phyloP scores from a whole-genome alignment of 2,329 filamentous ascomycete genomes.

The Neoascochyta sp. region DNA sequence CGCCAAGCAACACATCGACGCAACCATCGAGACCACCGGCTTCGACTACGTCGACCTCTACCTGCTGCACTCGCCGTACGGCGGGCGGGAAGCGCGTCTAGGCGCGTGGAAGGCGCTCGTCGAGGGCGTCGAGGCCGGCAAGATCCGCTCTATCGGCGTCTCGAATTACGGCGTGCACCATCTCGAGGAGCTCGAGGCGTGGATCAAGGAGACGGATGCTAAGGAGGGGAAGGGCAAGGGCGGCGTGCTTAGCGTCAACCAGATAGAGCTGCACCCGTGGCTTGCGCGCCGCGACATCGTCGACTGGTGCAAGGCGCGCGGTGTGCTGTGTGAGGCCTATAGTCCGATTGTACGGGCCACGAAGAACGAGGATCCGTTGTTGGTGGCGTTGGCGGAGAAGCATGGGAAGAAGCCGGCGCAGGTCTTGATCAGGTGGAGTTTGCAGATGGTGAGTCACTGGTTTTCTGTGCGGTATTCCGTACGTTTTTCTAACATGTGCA shows the following conservation, averaged over 20 bases:
- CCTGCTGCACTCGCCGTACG: slow-evolving; percentile 53
- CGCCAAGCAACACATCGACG: slow-evolving; percentile 57
- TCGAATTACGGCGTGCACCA: slow-evolving; percentile 56
- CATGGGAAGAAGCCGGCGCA: slow-evolving; percentile 57
- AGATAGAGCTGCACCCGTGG: slow-evolving; percentile 86
- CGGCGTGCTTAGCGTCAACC: slow-evolving; percentile 75
- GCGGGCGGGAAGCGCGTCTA: slow-evolving; percentile 47
- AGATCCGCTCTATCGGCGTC: slow-evolving; percentile 53
- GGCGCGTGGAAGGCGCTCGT: slow-evolving; percentile 55
- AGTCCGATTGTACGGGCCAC: slow-evolving; percentile 44
- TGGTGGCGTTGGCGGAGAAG: slow-evolving; percentile 53
- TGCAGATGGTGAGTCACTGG: slow-evolving; percentile 36
- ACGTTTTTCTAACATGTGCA: slow-evolving; percentile 25
- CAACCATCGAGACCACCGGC: slow-evolving; percentile 51
- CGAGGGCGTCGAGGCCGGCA: slow-evolving; percentile 51
- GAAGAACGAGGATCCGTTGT: slow-evolving; percentile 51
- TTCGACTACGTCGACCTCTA: slow-evolving; percentile 67
- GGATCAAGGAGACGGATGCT: slow-evolving; percentile 60
- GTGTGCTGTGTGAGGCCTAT: slow-evolving; percentile 49
- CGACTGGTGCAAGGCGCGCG: slow-evolving; percentile 64
- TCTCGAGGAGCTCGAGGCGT: slow-evolving; percentile 52
- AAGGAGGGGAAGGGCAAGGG: slow-evolving; percentile 60
- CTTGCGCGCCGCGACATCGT: slow-evolving; percentile 74
- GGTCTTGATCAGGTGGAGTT: slow-evolving; percentile 58
- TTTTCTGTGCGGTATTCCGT: too few species aligned